Evolutionary conservation across 306 rosid genomes (phyloP).

Genomic region (Fragaria iinumae): DNA sequence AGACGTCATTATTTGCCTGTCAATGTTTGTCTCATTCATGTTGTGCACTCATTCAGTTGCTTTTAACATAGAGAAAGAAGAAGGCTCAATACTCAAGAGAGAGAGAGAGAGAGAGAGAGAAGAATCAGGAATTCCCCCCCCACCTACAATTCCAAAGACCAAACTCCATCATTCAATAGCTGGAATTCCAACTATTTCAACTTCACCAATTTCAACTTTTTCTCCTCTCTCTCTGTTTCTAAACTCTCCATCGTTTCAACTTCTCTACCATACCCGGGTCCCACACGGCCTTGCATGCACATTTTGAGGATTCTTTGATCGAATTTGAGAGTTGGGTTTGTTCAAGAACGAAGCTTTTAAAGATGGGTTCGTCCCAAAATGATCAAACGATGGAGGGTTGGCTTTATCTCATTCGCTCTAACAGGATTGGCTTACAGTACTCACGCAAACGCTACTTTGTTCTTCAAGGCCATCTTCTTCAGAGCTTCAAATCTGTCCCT

Average conservation of each 20-base stretch:
- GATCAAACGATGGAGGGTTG: constrained; percentile 71
- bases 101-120: not conserved
- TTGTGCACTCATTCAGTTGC: constrained; percentile 16
- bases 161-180: constrained; percentile 23
- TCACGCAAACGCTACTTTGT: constrained; percentile 77
- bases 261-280: not conserved
- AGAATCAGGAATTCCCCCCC: not conserved
- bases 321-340: constrained; percentile 10
- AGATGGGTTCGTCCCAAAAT: constrained; percentile 34
- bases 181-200: not conserved
- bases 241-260: not conserved
- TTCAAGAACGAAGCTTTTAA: not conserved
- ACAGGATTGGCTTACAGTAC: constrained; percentile 69
- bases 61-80: constrained; percentile 12
- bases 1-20: constrained; percentile 13
- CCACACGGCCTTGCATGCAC: constrained; percentile 21
- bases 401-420: constrained; percentile 67
- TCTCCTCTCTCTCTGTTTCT: constrained; percentile 9
- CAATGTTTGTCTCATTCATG: constrained; percentile 29
- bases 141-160: constrained; percentile 28
- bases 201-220: not conserved
- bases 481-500: constrained; percentile 71
- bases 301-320: not conserved
- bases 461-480: constrained; percentile 56
- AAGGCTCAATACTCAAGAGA: not conserved